Conservation (phyloP, 1,284 basidiomycete species). For the Moesziomyces sp. region DNA sequence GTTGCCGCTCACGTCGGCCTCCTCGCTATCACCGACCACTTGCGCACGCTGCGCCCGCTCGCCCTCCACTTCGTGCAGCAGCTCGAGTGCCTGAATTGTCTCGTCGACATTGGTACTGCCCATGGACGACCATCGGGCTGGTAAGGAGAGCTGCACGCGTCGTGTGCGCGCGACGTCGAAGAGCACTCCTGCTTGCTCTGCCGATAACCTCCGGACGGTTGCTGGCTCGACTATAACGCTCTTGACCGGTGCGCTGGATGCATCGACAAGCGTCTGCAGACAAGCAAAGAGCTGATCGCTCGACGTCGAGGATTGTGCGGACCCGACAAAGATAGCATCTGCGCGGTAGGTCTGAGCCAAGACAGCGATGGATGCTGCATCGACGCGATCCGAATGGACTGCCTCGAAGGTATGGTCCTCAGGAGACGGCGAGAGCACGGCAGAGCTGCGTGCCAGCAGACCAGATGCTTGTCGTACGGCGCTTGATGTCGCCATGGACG, state of each 20-base stretch:
- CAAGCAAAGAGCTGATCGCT: background rate
- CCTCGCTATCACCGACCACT: slow-evolving; percentile 3
- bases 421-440: slow-evolving; percentile 1
- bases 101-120: slow-evolving; percentile 27
- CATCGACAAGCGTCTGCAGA: slow-evolving; percentile 10
- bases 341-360: slow-evolving; percentile 1
- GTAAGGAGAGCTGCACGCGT: slow-evolving; percentile 12
- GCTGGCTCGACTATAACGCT: slow-evolving; percentile 23
- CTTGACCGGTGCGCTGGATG: background rate
- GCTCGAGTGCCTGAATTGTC: slow-evolving; percentile 33
- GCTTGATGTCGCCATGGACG: slow-evolving; percentile 3
- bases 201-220: slow-evolving; percentile 9
- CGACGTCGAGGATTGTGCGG: slow-evolving; percentile 3
- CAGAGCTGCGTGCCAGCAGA: slow-evolving; percentile 6
- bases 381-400: slow-evolving; percentile 10
- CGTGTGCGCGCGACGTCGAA: slow-evolving; percentile 7
- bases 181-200: slow-evolving; percentile 15
- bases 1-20: slow-evolving; percentile 16
- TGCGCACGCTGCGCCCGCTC: background rate
- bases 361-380: background rate
- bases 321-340: slow-evolving; percentile 30
- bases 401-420: background rate
- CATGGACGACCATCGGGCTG: slow-evolving; percentile 18
- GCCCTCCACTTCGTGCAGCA: slow-evolving; percentile 19
- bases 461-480: slow-evolving; percentile 9